These are phyloP conservation scores for Penicillium aurantiogriseum DNA, from an alignment of 2,329 filamentous ascomycete genomes.

Conservation along the genomic window DNA sequence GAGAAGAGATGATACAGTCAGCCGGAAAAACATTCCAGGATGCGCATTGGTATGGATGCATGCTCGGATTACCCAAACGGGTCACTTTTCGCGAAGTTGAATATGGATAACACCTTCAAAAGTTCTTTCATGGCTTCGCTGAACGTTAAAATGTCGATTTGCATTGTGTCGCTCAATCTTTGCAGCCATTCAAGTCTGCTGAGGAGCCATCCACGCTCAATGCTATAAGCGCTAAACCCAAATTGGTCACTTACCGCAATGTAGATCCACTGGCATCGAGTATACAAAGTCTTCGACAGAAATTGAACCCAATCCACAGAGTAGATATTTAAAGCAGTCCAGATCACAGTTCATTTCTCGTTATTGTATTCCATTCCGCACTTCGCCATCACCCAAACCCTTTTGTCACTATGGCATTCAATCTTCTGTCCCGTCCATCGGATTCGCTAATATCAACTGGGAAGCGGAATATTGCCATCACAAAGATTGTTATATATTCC, in stretches of 20 bases:
- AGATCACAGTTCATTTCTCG: background rate
- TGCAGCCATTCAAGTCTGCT: background rate
- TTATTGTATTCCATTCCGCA: background rate
- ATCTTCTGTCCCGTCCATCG: background rate
- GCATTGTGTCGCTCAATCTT: background rate
- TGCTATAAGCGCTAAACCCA: background rate
- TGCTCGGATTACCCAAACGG: background rate
- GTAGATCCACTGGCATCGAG: background rate
- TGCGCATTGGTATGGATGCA: no score
- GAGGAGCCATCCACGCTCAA: background rate
- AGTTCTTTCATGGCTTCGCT: background rate
- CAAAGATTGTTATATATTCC: conserved; percentile 26
- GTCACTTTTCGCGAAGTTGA: conserved; percentile 24
- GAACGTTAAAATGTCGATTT: background rate
- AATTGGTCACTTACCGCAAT: background rate
- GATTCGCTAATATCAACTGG: conserved; percentile 7
- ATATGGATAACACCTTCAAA: background rate
- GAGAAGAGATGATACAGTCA: background rate
- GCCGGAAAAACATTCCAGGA: background rate
- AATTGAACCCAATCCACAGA: background rate
- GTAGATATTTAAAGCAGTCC: background rate
- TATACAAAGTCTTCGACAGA: background rate
- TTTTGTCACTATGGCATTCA: conserved; percentile 3
- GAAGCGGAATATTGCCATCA: conserved; percentile 22
- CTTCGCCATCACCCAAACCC: background rate